A percentile compares a stretch with the other conserved stretches of the same genome.
Conservation (phyloP, 2,329 filamentous ascomycete species). For the Colletotrichum sp. region DNA sequence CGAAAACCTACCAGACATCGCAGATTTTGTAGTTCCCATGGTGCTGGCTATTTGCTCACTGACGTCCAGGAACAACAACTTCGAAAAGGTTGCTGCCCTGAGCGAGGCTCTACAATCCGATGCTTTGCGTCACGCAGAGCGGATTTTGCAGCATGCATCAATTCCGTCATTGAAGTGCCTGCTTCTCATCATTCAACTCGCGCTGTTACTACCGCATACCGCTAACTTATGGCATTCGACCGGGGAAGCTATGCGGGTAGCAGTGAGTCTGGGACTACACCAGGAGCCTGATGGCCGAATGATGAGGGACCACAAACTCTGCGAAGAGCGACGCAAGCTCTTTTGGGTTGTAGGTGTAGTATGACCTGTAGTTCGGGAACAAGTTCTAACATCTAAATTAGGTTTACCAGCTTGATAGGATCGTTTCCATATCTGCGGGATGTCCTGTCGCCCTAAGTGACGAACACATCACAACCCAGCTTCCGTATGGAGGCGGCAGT, state of each 20-base stretch:
- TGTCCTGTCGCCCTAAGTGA: not conserved
- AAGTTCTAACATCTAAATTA: not conserved
- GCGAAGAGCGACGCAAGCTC: not conserved
- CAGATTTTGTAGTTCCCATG: not conserved
- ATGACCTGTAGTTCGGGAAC: accelerated
- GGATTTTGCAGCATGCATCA: not conserved
- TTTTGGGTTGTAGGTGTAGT: not conserved
- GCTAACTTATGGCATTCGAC: not conserved
- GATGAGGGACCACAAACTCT: not conserved
- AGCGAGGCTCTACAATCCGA: not conserved
- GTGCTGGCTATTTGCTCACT: not conserved
- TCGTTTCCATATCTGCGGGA: not conserved
- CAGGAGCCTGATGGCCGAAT: not conserved
- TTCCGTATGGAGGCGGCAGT: not conserved
- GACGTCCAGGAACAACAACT: not conserved
- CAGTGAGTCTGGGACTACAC: not conserved
- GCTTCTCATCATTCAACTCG: not conserved
- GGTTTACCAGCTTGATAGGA: not conserved
- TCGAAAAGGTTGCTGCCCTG: not conserved
- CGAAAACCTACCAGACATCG: not conserved
- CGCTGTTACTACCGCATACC: not conserved
- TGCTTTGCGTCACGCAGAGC: not conserved
- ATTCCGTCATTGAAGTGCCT: not conserved
- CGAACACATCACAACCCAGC: not conserved
- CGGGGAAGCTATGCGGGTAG: not conserved